These are phyloP conservation scores for Nigrospora osmanthi DNA, from an alignment of 2,329 filamentous ascomycete genomes.

Conservation along the genomic window DNA sequence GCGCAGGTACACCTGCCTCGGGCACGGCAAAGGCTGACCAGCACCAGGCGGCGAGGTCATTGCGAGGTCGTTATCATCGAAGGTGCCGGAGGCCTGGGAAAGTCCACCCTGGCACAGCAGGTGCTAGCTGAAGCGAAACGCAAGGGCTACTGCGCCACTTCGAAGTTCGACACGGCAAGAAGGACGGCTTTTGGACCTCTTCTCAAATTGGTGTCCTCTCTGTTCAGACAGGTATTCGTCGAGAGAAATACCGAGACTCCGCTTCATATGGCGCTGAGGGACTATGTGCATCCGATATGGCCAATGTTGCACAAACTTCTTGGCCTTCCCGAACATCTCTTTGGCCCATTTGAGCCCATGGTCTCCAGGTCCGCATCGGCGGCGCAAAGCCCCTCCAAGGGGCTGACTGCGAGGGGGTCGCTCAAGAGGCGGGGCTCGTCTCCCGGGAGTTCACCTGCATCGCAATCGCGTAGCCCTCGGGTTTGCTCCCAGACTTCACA, in stretches of 20 bases:
- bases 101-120: slow-evolving; percentile 57
- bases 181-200: slow-evolving; percentile 56
- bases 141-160: slow-evolving; percentile 56
- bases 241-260: slow-evolving; percentile 57
- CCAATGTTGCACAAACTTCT: slow-evolving; percentile 54
- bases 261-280: slow-evolving; percentile 53
- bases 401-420: slow-evolving; percentile 21
- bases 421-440: slow-evolving; percentile 40
- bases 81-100: slow-evolving; percentile 56
- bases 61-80: slow-evolving; percentile 57
- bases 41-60: slow-evolving; percentile 40
- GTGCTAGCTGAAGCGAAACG: slow-evolving; percentile 53
- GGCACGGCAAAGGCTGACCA: too few relatives aligned
- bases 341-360: slow-evolving; percentile 38
- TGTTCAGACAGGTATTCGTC: slow-evolving; percentile 61
- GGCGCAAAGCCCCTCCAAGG: slow-evolving; percentile 17
- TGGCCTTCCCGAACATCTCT: slow-evolving; percentile 62
- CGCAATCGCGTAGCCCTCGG: slow-evolving; percentile 24
- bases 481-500: slow-evolving; percentile 44
- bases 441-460: slow-evolving; percentile 33
- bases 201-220: slow-evolving; percentile 55
- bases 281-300: slow-evolving; percentile 58
- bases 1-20: too few relatives aligned
- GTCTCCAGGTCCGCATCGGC: slow-evolving; percentile 28
- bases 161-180: slow-evolving; percentile 57